A percentile compares a stretch with the other conserved stretches of the same genome.
These are phyloP conservation scores for Coemansia umbellata DNA, from an alignment of 192 early-diverging fungal species.

Conservation along the genomic window DNA sequence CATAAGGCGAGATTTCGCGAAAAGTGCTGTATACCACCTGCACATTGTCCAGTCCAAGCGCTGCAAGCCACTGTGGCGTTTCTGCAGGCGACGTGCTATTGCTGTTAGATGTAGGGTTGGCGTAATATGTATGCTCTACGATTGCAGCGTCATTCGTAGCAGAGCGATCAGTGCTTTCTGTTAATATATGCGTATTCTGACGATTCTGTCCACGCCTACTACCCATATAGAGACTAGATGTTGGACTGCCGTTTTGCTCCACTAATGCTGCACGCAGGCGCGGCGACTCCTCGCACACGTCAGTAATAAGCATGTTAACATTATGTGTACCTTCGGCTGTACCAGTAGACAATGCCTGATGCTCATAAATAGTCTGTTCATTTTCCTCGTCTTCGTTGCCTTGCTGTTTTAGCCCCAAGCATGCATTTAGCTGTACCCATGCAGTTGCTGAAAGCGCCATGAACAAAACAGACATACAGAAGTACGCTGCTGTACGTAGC, in stretches of 20 bases:
- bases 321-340: not conserved
- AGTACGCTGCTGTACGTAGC: constrained; percentile 28
- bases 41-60: constrained; percentile 24
- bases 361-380: not conserved
- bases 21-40: constrained; percentile 18
- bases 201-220: too few relatives aligned
- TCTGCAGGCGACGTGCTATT: too few relatives aligned
- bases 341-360: not conserved
- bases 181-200: too few relatives aligned
- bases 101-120: too few relatives aligned
- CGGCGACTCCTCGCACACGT: constrained; percentile 28
- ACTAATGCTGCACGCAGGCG: constrained; percentile 7
- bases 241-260: not conserved
- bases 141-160: too few relatives aligned
- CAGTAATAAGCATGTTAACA: not conserved
- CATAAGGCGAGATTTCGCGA: constrained; percentile 21
- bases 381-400: not conserved
- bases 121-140: too few relatives aligned
- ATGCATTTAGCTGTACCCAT: constrained; percentile 28
- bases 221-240: too few relatives aligned
- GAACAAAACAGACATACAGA: constrained; percentile 27
- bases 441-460: constrained; percentile 21
- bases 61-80: constrained; percentile 12
- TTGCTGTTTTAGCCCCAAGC: not conserved
- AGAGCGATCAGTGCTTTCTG: too few relatives aligned